Evolutionary conservation across 2,329 filamentous ascomycete genomes (phyloP).

Genomic region (Dactylonectria macrodidyma): DNA sequence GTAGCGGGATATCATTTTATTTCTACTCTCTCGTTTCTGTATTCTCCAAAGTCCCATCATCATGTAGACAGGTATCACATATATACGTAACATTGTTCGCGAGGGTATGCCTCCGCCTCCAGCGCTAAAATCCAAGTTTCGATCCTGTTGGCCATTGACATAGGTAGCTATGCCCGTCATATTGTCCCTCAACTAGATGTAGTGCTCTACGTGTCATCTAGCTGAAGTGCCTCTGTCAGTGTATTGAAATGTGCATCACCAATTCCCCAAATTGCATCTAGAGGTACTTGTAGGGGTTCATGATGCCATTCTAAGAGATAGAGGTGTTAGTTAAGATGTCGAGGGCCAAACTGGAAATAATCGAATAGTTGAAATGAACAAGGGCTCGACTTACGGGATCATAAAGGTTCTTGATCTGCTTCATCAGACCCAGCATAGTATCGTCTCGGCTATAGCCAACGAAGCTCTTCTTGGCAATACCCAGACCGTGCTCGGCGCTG

Average conservation of each 20-base stretch:
- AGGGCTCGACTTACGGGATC: slow-evolving; percentile 81
- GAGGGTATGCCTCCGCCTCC: not conserved
- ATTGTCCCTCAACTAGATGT: not conserved
- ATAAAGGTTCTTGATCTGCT: slow-evolving; percentile 92
- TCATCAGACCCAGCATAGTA: slow-evolving; percentile 92
- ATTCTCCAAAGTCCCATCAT: not conserved
- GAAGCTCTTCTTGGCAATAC: slow-evolving; percentile 95
- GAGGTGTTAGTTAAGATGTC: slow-evolving; percentile 44
- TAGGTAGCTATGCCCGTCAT: not conserved
- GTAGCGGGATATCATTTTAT: too few species aligned
- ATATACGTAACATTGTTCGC: not conserved
- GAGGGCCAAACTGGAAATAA: slow-evolving; percentile 1
- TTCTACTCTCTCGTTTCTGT: not conserved
- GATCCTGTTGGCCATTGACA: not conserved
- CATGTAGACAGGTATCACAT: slow-evolving; percentile 2
- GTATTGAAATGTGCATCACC: not conserved
- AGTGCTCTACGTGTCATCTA: slow-evolving; percentile 13
- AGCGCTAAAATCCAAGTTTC: not conserved
- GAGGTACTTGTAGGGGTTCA: slow-evolving; percentile 99
- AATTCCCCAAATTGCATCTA: slow-evolving; percentile 48
- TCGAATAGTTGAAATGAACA: slow-evolving; percentile 15
- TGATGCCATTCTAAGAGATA: slow-evolving; percentile 85
- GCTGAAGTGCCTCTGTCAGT: not conserved
- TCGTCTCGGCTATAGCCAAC: slow-evolving; percentile 93
- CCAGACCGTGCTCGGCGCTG: slow-evolving; percentile 95